These are phyloP conservation scores for Termitomyces sp. DNA, from an alignment of 768 basidiomycete genomes.

Conservation along the genomic window DNA sequence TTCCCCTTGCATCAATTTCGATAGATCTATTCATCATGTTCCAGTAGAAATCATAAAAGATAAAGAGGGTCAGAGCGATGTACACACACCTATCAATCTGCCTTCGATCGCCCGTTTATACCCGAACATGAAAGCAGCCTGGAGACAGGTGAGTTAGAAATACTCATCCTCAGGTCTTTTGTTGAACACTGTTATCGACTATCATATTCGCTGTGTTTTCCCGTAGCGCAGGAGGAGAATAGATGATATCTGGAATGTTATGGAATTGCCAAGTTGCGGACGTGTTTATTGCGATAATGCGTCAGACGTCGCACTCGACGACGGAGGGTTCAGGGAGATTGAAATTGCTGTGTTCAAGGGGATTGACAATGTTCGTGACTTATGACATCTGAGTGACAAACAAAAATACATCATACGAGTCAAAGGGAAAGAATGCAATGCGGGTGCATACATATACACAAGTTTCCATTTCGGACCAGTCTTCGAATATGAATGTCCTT, in stretches of 20 bases:
- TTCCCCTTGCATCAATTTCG: not conserved
- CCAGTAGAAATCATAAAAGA: not conserved
- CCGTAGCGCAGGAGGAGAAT: conserved; percentile 13
- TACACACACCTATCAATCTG: not conserved
- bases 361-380: not conserved
- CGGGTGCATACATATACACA: too few species aligned
- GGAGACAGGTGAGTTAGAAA: conserved; percentile 7
- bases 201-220: not conserved
- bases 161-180: not conserved
- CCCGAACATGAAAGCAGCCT: conserved; percentile 4
- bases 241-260: conserved; percentile 12
- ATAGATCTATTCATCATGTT: not conserved
- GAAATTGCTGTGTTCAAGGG: not conserved
- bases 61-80: not conserved
- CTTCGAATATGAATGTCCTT: too few species aligned
- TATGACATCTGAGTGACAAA: not conserved
- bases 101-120: conserved; percentile 4
- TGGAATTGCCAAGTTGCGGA: conserved; percentile 16
- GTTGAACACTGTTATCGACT: not conserved
- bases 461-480: too few species aligned
- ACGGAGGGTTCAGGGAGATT: not conserved
- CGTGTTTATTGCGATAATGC: conserved; percentile 12
- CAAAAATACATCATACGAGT: not conserved
- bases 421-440: not conserved
- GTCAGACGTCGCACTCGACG: not conserved